Base-by-base conservation (phyloP, 177 flowering plant species). In the Vitis hybrid region DNA sequence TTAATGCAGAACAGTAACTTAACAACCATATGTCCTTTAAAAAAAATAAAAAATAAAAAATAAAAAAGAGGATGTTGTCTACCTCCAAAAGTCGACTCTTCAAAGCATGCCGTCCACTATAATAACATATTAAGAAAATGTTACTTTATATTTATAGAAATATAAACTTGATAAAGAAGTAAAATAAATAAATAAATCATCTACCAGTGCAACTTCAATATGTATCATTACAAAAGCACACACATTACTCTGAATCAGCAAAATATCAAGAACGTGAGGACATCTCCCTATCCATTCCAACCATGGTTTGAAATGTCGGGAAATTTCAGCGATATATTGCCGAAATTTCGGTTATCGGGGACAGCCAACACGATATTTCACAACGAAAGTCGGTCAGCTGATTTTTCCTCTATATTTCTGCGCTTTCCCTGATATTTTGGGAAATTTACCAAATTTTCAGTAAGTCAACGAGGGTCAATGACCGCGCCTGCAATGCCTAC, bases 31-130 rank as follows among this genome's bases (percentile, higher is more conserved):
- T 9, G 30, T 7, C 45, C 8, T 5, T 39, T 21, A 3, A 15
- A 23, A 45, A 12, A n/a, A 39, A 39, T 1, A 39, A 63, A 63
- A n/a, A 39, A 39, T 1, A 39, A 63, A 63, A 45, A 34, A 63
- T n/a, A 21, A 67, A 50, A 63, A 5, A 39, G 45, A 39, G 45
- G 45, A 5, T 7, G 45, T 23, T 1, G 48, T 21, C 4, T 79
- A 95, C 99, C 99, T 95, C 91, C 66, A 77, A 62, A 68, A 95
- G 83, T 62, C 84, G 84, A 39, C 87, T 82, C 75, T 65, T 89
- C 76, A 95, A 73, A 66, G 99, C 99, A 89, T 92, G 98, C 11
- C 99, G 96, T 48, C 98, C 98, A 85, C 99, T 95, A 79, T 56
- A 76, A 23, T 61, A 67, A 14, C 51, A 11, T 3, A 59, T 11